Base-by-base conservation (phyloP, 78 protist genomes). In the Dictyostelium firmibasis region DNA sequence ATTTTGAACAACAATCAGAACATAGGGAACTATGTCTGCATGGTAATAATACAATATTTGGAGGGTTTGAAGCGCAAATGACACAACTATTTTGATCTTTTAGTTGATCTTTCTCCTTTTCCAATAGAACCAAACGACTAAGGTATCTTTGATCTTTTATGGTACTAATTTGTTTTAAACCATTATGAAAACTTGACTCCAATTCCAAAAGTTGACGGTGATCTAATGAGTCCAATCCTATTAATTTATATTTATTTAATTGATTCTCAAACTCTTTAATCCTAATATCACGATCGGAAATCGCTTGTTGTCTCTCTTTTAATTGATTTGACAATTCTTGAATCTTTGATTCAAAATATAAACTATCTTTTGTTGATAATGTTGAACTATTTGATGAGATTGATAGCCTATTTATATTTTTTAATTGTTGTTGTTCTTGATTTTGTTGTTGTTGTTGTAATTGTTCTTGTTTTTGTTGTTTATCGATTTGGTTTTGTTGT, bases 11-110 rank as follows among this genome's bases (percentile, higher is more conserved):
- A 84, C 89, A 84, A 25, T 25, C 31, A 7, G 89, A 67, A 84
- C 93, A 84, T 20, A 67, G 16, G 3, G 77, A 84, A 67, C 89
- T 84, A 16, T 60, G 77, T 67, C 77, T 84, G 43, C 79, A 67
- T 10, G 89, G 79, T 41, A 60, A 8, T n/a, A 84, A 41, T 13
- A 84, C 78, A 36, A 84, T 25, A 41, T 84, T 84, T 60, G 89
- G 74, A 29, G 77, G 29, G 27, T 84, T 60, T 25, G 27, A 69
- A 27, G 86, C 74, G n/a, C 93, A 88, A 64, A 88, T 35, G 25
- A 88, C 53, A 43, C 93, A 88, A 31, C 23, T 77, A 44, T 77
- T 60, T 79, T 88, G 93, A 38, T 88, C 93, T 36, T 78, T 23
- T 14, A 88, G 35, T 41, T 43, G 76, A 16, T 88, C 93, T 31